Evolutionary conservation across 495 filamentous ascomycete species (phyloP), one percentile per base, ranked within the genome.

Genomic region (Letharia lupina): DNA sequence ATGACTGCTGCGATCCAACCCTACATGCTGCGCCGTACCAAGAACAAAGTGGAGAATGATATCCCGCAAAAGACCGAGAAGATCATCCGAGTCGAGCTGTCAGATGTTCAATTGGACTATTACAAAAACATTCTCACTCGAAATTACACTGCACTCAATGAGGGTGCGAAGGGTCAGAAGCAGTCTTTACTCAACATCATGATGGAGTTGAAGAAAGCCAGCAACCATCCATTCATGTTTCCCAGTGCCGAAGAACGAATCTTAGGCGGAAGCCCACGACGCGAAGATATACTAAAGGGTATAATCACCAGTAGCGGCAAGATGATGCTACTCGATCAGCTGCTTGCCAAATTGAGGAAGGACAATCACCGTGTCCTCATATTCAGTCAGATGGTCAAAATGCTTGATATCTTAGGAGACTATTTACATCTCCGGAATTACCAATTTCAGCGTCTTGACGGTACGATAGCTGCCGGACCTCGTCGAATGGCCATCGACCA

Each of bases 311-410:
- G 91, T 70, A 98, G 95, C 74, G 94, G 94, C 65, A 99, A 99
- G 77, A 96, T 99, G 93, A 96, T 98, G 88, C 83, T 99, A 59
- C 85, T 99, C 16, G 93, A 99, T 67, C 91, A 90, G 71, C 84
- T 99, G 39, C 83, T 99, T 39, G 86, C 87, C 9, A 99, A 98
- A 77, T 78, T 98, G 58, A 95, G 87, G 75, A 85, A 85, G 64
- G 93, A 99, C 70, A 89, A 89, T 61, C 94, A 99, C 74, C 90
- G 94, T 20, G 95, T 99, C 41, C 74, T 99, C 70, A 97, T 99
- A 59, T 99, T 99, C 78, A 96, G 94, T 69, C 95, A 98, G 75
- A 98, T 99, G 95, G 94, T 99, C 44, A 94, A 91, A 75, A 97
- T 99, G 86, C 85, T 99, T 7, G 92, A 99, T 70, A 91, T 99